Conservation (phyloP, 345 rosid genomes). For the Microthlaspi erraticum region DNA sequence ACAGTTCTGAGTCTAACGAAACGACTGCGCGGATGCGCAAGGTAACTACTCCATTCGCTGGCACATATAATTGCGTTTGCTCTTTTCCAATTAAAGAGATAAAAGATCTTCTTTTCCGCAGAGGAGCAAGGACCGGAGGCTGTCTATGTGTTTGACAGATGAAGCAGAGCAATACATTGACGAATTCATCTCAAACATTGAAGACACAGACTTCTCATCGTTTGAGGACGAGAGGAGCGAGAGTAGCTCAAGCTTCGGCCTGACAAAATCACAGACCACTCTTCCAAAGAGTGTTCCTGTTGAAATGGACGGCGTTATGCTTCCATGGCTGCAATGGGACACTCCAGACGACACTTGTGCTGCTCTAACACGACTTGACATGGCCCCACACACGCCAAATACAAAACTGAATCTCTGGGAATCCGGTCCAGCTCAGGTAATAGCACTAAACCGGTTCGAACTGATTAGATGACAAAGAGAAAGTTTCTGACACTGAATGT, state of each 20-base stretch:
- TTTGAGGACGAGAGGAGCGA: constrained; percentile 94
- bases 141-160: constrained; percentile 75
- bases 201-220: constrained; percentile 95
- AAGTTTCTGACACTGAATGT: constrained; percentile 12
- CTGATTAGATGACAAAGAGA: not conserved
- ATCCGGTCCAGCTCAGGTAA: constrained; percentile 45
- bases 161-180: constrained; percentile 90
- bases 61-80: too few species aligned
- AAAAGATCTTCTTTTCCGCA: constrained; percentile 21
- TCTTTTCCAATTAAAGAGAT: not conserved
- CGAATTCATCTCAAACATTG: constrained; percentile 86
- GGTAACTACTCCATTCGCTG: constrained; percentile 40
- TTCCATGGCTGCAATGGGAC: constrained; percentile 98
- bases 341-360: constrained; percentile 67
- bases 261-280: constrained; percentile 50
- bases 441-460: not conserved
- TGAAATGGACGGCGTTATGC: constrained; percentile 85
- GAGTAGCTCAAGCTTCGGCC: constrained; percentile 77
- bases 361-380: constrained; percentile 46
- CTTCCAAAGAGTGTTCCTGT: constrained; percentile 48
- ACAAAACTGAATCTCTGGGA: constrained; percentile 48
- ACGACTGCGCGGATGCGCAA: constrained; percentile 54
- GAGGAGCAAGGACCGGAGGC: constrained; percentile 77
- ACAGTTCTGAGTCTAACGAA: constrained; percentile 46
- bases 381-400: constrained; percentile 40